Percentiles rank a stretch among this genome's conserved stretches.
Evolutionary conservation across 2,329 filamentous ascomycete genomes (phyloP).

Genomic region (Trichoderma brevicompactum): DNA sequence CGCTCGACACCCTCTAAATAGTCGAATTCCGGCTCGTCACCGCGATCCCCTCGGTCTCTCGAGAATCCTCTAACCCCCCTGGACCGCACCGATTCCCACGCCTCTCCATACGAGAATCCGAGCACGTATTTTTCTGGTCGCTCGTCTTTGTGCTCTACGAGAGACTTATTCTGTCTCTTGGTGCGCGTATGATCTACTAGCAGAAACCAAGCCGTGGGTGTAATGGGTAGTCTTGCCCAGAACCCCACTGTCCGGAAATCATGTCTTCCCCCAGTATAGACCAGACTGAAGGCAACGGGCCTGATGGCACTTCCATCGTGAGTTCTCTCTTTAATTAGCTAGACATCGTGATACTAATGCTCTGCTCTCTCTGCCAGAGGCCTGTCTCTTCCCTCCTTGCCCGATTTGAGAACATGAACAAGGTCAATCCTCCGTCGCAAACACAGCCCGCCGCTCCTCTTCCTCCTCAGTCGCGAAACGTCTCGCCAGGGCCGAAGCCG

Average conservation of each 20-base stretch:
- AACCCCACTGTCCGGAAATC: constrained; percentile 39
- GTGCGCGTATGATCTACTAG: constrained; percentile 38
- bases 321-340: constrained; percentile 38
- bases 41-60: constrained; percentile 26
- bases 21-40: constrained; percentile 13
- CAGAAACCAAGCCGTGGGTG: constrained; percentile 39
- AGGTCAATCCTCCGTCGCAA: constrained; percentile 31
- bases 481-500: constrained; percentile 50
- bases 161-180: neutral
- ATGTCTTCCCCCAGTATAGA: constrained; percentile 40
- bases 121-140: neutral
- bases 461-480: constrained; percentile 39
- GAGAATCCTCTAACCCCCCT: constrained; percentile 5
- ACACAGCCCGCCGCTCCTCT: constrained; percentile 31
- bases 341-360: neutral
- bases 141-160: neutral
- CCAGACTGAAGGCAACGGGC: constrained; percentile 54
- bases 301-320: constrained; percentile 78
- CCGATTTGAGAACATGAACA: constrained; percentile 75
- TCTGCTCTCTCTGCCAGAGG: constrained; percentile 55
- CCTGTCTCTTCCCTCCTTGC: constrained; percentile 81
- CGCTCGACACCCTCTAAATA: constrained; percentile 1
- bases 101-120: neutral
- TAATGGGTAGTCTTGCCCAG: constrained; percentile 43
- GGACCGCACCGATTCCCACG: constrained; percentile 18